Percentiles rank a stretch among this genome's conserved stretches.
phyloP scores from a whole-genome alignment of 2,329 filamentous ascomycete genomes.

The Juglanconis oblonga region DNA sequence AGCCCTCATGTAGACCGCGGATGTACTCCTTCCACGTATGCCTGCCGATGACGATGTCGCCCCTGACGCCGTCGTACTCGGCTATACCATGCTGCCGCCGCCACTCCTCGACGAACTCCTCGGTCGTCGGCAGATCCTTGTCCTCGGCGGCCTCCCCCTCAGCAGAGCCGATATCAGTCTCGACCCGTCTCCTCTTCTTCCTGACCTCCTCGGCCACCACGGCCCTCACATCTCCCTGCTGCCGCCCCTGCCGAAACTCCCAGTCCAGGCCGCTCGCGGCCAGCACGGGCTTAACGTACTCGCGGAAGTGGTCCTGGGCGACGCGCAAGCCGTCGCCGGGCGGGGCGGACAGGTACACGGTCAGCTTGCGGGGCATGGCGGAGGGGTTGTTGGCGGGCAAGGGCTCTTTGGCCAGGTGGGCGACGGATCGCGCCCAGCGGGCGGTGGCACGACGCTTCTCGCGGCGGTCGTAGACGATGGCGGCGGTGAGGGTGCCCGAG shows the following conservation, averaged over 20 bases:
- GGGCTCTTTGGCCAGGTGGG: constrained; percentile 76
- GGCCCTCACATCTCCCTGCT: constrained; percentile 88
- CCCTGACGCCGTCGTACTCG: constrained; percentile 70
- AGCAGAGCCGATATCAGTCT: constrained; percentile 37
- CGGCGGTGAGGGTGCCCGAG: constrained; percentile 71
- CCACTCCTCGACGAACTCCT: constrained; percentile 59
- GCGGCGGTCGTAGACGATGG: constrained; percentile 86
- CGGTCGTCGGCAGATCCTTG: constrained; percentile 49
- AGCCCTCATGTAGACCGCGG: constrained; percentile 89
- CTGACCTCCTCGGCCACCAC: constrained; percentile 84
- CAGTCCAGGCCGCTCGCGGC: constrained; percentile 90
- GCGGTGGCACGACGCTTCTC: constrained; percentile 82
- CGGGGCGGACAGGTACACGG: constrained; percentile 80
- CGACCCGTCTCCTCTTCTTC: constrained; percentile 61
- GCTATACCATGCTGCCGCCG: constrained; percentile 65
- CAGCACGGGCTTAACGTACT: constrained; percentile 91
- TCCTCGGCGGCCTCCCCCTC: constrained; percentile 34
- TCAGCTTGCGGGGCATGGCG: constrained; percentile 77
- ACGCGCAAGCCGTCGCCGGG: constrained; percentile 80
- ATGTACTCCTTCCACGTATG: constrained; percentile 98
- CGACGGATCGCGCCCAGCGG: constrained; percentile 83
- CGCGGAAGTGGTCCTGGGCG: constrained; percentile 92
- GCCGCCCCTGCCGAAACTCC: constrained; percentile 89
- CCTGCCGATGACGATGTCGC: constrained; percentile 85
- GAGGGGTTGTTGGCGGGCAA: constrained; percentile 55